A percentile compares a stretch with the other conserved stretches of the same genome.
Evolutionary conservation across 495 filamentous ascomycete genomes (phyloP).

Genomic region (Trichocladium antarcticum): DNA sequence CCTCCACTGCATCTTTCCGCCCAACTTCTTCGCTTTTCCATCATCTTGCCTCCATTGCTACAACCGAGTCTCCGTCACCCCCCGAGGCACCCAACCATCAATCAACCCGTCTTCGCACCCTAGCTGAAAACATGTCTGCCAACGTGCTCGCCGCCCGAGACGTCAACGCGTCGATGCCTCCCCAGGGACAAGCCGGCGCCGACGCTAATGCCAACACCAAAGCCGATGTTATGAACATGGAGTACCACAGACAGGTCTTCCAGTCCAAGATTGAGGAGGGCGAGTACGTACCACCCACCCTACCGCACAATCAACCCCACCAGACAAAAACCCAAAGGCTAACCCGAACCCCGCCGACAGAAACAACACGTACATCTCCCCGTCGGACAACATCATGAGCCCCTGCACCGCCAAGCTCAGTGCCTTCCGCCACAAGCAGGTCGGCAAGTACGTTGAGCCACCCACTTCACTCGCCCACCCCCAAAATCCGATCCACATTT

Average conservation of each 20-base stretch:
- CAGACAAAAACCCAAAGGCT: background rate
- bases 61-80: background rate
- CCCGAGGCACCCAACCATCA: background rate
- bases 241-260: slow-evolving; percentile 68
- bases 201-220: slow-evolving; percentile 23
- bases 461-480: background rate
- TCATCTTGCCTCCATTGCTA: background rate
- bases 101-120: background rate
- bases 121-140: slow-evolving; percentile 21
- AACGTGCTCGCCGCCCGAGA: slow-evolving; percentile 48
- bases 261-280: slow-evolving; percentile 60
- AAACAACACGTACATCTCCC: slow-evolving; percentile 69
- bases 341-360: slow-evolving; percentile 7
- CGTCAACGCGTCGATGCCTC: slow-evolving; percentile 40
- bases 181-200: slow-evolving; percentile 4
- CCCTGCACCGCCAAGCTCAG: slow-evolving; percentile 86
- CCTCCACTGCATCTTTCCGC: background rate
- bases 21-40: background rate
- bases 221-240: slow-evolving; percentile 51
- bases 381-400: slow-evolving; percentile 84
- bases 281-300: slow-evolving; percentile 41
- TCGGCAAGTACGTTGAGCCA: slow-evolving; percentile 46
- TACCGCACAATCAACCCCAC: background rate
- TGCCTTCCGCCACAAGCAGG: slow-evolving; percentile 72
- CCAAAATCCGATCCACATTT: no score